Percentiles rank a stretch among this genome's conserved stretches.
These are phyloP conservation scores for Aspergillus vadensis DNA, from an alignment of 2,329 filamentous ascomycete species.

Conservation along the genomic window DNA sequence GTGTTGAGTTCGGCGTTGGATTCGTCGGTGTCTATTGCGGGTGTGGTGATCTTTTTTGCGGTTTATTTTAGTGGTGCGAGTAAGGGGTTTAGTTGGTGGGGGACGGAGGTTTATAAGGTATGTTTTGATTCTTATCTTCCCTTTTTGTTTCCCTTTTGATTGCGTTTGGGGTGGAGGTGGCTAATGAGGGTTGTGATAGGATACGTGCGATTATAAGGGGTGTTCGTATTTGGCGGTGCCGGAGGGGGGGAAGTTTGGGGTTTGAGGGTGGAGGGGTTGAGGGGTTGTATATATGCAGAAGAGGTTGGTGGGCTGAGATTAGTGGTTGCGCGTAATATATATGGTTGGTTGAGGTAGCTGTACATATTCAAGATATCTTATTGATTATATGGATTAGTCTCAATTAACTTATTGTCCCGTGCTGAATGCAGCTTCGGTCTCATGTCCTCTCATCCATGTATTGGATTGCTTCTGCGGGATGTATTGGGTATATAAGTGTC, in stretches of 20 bases:
- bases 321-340: not conserved
- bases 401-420: no score
- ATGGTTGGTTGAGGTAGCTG: not conserved
- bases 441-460: no score
- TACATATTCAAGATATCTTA: no score
- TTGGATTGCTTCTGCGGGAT: no score
- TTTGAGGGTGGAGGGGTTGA: not conserved
- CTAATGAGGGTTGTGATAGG: conserved; percentile 12
- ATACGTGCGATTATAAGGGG: conserved; percentile 29
- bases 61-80: conserved; percentile 30
- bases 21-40: conserved; percentile 29
- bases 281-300: not conserved
- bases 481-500: no score
- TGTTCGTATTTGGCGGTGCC: conserved; percentile 23
- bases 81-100: conserved; percentile 29
- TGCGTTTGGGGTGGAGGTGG: not conserved
- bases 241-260: conserved; percentile 20
- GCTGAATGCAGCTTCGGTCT: no score
- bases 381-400: no score
- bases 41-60: conserved; percentile 31
- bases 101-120: conserved; percentile 29
- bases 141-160: no score
- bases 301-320: not conserved
- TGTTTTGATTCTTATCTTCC: no score
- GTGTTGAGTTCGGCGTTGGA: conserved; percentile 69